These are phyloP conservation scores for Alternaria triticimaculans DNA, from an alignment of 2,329 filamentous ascomycete genomes.

Conservation along the genomic window DNA sequence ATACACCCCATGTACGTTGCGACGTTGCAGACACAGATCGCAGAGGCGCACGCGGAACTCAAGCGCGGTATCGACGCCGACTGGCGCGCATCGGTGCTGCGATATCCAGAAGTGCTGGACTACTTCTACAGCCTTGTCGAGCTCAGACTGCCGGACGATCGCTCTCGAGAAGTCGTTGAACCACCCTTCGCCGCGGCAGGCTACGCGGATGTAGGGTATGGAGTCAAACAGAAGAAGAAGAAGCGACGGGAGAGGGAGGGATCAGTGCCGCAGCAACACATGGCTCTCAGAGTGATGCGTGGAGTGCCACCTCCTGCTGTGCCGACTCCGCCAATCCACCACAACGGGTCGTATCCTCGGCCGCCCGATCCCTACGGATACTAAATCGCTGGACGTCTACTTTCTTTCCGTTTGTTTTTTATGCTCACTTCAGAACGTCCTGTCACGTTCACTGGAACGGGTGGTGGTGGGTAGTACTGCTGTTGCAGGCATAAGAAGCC, in stretches of 20 bases:
- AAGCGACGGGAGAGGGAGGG: conserved; percentile 42
- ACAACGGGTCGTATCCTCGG: conserved; percentile 30
- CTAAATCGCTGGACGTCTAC: not conserved
- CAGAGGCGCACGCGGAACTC: conserved; percentile 68
- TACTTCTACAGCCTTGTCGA: conserved; percentile 79
- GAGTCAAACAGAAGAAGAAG: conserved; percentile 42
- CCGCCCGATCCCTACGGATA: conserved; percentile 34
- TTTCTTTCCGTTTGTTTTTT: not conserved
- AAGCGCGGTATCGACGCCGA: conserved; percentile 80
- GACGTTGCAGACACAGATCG: conserved; percentile 60
- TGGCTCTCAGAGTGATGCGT: conserved; percentile 32
- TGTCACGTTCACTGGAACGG: not conserved
- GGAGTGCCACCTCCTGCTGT: conserved; percentile 37
- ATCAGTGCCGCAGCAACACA: conserved; percentile 27
- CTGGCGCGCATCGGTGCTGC: conserved; percentile 76
- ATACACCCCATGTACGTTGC: conserved; percentile 50
- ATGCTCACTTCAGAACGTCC: not conserved
- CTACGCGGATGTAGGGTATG: conserved; percentile 46
- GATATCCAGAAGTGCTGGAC: conserved; percentile 80
- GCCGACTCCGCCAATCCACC: conserved; percentile 44
- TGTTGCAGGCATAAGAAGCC: not conserved
- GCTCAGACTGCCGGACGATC: conserved; percentile 67
- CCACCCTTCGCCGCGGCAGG: conserved; percentile 50
- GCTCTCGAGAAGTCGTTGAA: conserved; percentile 45
- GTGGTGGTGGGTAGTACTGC: not conserved